A percentile compares a stretch with the other conserved stretches of the same genome.
Evolutionary conservation across 805 yeast genomes (phyloP).

Genomic region (Komagataella ulmi): DNA sequence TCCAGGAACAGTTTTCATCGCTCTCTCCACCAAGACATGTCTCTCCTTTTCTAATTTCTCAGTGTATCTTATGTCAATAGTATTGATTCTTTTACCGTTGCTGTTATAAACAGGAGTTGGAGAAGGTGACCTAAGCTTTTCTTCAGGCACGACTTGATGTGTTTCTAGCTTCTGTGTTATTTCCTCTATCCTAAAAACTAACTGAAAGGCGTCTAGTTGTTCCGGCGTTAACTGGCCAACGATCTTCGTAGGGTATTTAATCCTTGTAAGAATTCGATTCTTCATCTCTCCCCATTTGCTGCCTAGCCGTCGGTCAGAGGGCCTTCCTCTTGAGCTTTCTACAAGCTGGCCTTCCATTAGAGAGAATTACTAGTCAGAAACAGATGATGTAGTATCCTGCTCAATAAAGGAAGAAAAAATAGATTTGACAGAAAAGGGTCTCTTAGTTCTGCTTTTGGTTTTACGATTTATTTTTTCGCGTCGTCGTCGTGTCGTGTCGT

Average conservation of each 20-base stretch:
- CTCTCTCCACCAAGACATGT: slow-evolving; percentile 62
- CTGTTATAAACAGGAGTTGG: slow-evolving; percentile 89
- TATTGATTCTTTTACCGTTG: slow-evolving; percentile 73
- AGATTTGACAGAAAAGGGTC: not conserved
- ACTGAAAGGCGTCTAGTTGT: slow-evolving; percentile 65
- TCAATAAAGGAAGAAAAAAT: too few relatives aligned
- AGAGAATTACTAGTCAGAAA: not conserved
- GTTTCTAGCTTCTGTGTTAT: slow-evolving; percentile 46
- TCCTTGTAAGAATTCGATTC: not conserved
- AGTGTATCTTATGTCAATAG: slow-evolving; percentile 57
- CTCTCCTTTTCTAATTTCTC: slow-evolving; percentile 66
- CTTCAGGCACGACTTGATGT: slow-evolving; percentile 37
- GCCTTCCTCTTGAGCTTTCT: not conserved
- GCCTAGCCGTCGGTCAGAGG: not conserved
- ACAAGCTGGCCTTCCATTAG: not conserved
- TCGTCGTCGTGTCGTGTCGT: not conserved
- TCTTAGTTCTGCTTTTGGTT: not conserved
- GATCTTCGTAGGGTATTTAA: slow-evolving; percentile 1
- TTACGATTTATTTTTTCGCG: not conserved
- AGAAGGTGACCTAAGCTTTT: slow-evolving; percentile 51
- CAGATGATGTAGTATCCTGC: not conserved
- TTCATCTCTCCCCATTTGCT: not conserved
- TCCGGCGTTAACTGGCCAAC: slow-evolving; percentile 42
- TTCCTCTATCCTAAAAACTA: slow-evolving; percentile 66
- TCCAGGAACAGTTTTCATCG: slow-evolving; percentile 58